These are phyloP conservation scores for Leptodontidium sp. DNA, from an alignment of 2,329 filamentous ascomycete species.

Conservation along the genomic window DNA sequence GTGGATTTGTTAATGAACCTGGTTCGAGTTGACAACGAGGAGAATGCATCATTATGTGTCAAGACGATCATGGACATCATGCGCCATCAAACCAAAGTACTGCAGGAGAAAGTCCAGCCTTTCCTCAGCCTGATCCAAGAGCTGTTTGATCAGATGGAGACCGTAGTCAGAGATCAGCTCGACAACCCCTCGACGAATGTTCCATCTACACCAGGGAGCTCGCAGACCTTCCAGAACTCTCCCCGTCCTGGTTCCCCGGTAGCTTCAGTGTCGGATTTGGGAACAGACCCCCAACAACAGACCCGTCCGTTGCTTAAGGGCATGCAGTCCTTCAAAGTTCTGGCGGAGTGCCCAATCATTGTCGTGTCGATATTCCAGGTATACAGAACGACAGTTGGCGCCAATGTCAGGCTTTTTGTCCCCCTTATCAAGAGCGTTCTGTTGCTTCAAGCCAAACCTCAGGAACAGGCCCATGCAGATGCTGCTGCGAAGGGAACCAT, in stretches of 20 bases:
- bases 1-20: slow-evolving; percentile 90
- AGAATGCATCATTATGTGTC: slow-evolving; percentile 97
- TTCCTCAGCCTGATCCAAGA: slow-evolving; percentile 94
- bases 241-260: slow-evolving; percentile 91
- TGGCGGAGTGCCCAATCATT: slow-evolving; percentile 97
- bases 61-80: slow-evolving; percentile 98
- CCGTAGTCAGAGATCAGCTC: slow-evolving; percentile 93
- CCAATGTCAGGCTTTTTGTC: slow-evolving; percentile 91
- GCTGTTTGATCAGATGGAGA: slow-evolving; percentile 94
- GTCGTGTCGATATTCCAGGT: slow-evolving; percentile 98
- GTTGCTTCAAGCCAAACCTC: slow-evolving; percentile 87
- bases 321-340: slow-evolving; percentile 98
- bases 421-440: slow-evolving; percentile 93
- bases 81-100: slow-evolving; percentile 86
- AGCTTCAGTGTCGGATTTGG: slow-evolving; percentile 81
- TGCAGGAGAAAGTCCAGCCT: slow-evolving; percentile 82
- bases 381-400: slow-evolving; percentile 78
- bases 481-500: slow-evolving; percentile 81
- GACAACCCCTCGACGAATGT: slow-evolving; percentile 75
- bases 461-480: slow-evolving; percentile 89
- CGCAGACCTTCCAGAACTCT: slow-evolving; percentile 77
- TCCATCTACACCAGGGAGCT: slow-evolving; percentile 72
- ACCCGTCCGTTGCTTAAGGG: slow-evolving; percentile 84
- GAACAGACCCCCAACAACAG: slow-evolving; percentile 81
- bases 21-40: slow-evolving; percentile 93